Base-by-base conservation (phyloP, 345 rosid genomes). In the Durio zibethinus region DNA sequence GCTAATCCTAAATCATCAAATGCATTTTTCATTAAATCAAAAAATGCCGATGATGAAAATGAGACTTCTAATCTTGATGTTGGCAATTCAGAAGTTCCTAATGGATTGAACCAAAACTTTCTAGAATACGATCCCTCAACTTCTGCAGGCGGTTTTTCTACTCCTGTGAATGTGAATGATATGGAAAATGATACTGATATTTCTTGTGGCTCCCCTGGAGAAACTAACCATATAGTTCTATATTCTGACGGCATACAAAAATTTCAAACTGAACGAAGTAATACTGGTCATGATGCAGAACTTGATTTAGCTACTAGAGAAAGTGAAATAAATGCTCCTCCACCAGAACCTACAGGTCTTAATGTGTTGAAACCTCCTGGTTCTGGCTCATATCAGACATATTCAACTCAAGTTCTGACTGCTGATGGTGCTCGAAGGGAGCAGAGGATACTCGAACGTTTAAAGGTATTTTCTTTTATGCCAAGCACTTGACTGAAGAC, bases 371-470 rank as follows among this genome's bases (percentile, higher is more conserved):
- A 79, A 71, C 76, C 76, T 36, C 67, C 84, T 75, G 76, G 83
- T 76, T 85, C 84, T 72, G 86, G 82, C 59, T 79, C 78, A 54
- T 77, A 57, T 83, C 87, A 81, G 53, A 74, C 83, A 60, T 77
- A 81, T 71, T 86, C 80, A 29, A 78, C 80, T 61, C 71, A 77
- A 72, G 80, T 83, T 35, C 72, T 84, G 78, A 93, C 98, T 60
- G 75, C 88, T 76, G 97, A 90, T 84, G 87, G 83, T 73, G 84
- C 91, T 78, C 84, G 87, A 77, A 89, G 99, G 86, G 91, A 93
- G 86, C 92, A 91, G 84, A 88, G 93, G 76, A 90, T 95, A 80
- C 90, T 93, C 70, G 88, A 89, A 81, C 88, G 89, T 63, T 77
- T 93, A 67, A 85, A 90, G 92, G 98, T 94, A 74, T 77, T 75